A percentile compares a stretch with the other conserved stretches of the same genome.
Conservation (phyloP, 116 monocot species). For the Cymodocea nodosa region DNA sequence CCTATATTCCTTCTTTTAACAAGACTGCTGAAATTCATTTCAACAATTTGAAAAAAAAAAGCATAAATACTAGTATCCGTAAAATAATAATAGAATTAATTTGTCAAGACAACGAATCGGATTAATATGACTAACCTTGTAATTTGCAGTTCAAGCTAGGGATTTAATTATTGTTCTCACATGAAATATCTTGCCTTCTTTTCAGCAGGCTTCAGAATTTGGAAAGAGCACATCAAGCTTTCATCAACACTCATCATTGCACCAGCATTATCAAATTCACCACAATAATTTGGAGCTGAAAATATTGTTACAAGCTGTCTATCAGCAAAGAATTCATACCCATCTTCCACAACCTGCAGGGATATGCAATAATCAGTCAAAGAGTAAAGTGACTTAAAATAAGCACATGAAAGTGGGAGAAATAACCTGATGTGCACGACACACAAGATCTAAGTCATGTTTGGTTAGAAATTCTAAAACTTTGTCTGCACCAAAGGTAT, state of each 20-base stretch:
- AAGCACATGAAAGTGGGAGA: background rate
- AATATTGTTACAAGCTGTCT: slow-evolving; percentile 78
- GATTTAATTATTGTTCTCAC: slow-evolving; percentile 11
- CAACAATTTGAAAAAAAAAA: too few species aligned
- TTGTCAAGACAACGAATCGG: too few species aligned
- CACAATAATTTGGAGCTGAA: slow-evolving; percentile 71
- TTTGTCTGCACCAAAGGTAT: slow-evolving; percentile 80
- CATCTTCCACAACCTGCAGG: slow-evolving; percentile 63
- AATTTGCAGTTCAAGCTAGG: too few species aligned
- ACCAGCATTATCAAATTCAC: slow-evolving; percentile 75
- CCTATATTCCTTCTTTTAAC: too few species aligned
- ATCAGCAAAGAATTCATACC: slow-evolving; percentile 73
- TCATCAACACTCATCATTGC: slow-evolving; percentile 84
- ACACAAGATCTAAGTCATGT: slow-evolving; percentile 73
- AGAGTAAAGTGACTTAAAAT: background rate
- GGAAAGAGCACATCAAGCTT: slow-evolving; percentile 58
- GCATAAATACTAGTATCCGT: too few species aligned
- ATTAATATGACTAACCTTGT: too few species aligned
- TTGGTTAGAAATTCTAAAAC: slow-evolving; percentile 64
- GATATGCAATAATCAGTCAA: background rate
- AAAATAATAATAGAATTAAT: too few species aligned
- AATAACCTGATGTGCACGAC: slow-evolving; percentile 79
- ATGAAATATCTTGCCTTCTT: slow-evolving; percentile 35
- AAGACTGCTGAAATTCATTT: too few species aligned
- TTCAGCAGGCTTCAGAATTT: slow-evolving; percentile 54